Evolutionary conservation across 148 eudicot genomes (phyloP), one percentile per base, ranked within the genome.

Genomic region (Chenopodium berlandieri): DNA sequence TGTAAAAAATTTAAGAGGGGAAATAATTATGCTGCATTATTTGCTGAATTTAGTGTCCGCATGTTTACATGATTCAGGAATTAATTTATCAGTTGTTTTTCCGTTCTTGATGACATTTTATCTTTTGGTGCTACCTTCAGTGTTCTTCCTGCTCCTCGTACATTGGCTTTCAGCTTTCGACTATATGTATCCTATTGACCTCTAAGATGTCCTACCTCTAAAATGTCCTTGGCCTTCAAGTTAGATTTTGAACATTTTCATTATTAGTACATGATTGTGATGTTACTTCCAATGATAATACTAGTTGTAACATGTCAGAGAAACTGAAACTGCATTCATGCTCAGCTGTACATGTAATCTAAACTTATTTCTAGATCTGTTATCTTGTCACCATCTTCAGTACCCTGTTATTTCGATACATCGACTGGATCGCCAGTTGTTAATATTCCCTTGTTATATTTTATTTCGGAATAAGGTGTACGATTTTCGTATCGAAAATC

Each of bases 381-480:
- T 79, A 50, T 75, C 5, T 54, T 79, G 82, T 83, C 82, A 83
- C 56, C 78, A 56, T 79, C 82, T 34, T n/a, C 31, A 48, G 10
- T 48, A 56, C 62, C 22, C 19, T 16, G 67, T 62, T 78, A 8
- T 47, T 23, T 56, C 46, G 66, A 78, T 78, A 46, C 1, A 73
- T 58, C 50, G 60, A 73, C 60, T 47, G 56, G 56, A 62, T 82
- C 11, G 73, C 76, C 75, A 69, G 66, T 78, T 78, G 44, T 78
- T 67, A 63, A 48, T 19, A 31, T 54, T 2, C 20, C 30, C 68
- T 27, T 58, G 46, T 68, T 47, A 9, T 56, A 56, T 56, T 14
- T 27, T 10, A 17, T 77, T 50, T 9, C 14, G 0, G 14, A 54
- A 40, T 13, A 64, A 16, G 30, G 37, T 27, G 37, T 27, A 67